Conservation (phyloP, 805 yeast species). For the Clavispora asparagi region DNA sequence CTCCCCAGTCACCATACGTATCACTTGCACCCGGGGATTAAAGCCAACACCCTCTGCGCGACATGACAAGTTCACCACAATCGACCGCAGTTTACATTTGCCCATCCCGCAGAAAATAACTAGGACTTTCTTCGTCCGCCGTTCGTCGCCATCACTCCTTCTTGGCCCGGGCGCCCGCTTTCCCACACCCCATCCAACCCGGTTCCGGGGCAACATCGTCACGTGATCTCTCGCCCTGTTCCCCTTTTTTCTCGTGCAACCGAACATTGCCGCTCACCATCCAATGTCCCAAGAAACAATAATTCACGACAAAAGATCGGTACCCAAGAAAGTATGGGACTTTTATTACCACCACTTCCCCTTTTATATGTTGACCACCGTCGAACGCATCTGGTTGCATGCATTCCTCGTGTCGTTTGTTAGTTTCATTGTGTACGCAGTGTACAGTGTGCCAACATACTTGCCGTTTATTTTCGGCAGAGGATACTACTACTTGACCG, state of each 20-base stretch:
- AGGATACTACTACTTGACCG: conserved; percentile 33
- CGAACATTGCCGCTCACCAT: neutral
- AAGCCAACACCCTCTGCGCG: too few relatives aligned
- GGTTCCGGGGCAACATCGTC: neutral
- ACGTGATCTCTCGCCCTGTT: neutral
- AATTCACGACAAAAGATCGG: neutral
- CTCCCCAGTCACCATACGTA: too few relatives aligned
- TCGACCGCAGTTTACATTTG: too few relatives aligned
- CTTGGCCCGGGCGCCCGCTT: too few relatives aligned
- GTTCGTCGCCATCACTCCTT: too few relatives aligned
- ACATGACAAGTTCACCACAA: too few relatives aligned
- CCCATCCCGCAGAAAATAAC: too few relatives aligned
- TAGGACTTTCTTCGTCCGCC: too few relatives aligned
- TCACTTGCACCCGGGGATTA: too few relatives aligned
- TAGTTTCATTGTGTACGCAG: conserved; percentile 13
- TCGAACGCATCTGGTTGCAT: conserved; percentile 30
- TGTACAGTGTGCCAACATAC: conserved; percentile 20
- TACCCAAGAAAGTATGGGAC: conserved; percentile 9
- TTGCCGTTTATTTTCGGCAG: conserved; percentile 26
- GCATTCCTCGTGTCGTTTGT: conserved; percentile 13
- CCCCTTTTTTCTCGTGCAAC: neutral
- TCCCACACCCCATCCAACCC: too few relatives aligned
- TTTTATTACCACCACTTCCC: conserved; percentile 43
- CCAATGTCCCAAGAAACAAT: neutral
- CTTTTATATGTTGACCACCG: conserved; percentile 43